Evolutionary conservation across 768 basidiomycete species (phyloP).

Genomic region (Clavaria fumosa): DNA sequence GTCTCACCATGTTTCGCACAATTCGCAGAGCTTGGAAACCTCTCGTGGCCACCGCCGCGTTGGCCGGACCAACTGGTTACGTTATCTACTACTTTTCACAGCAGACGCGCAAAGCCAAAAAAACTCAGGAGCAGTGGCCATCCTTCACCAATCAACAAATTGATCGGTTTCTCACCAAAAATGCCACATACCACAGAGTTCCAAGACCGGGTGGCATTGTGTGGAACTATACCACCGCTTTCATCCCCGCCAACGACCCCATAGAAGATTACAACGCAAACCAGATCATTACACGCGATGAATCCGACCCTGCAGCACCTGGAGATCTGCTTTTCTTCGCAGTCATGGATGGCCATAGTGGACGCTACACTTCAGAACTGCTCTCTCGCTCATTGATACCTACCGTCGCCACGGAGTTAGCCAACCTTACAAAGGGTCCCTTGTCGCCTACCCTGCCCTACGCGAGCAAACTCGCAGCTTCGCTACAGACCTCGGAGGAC

Average conservation of each 20-base stretch:
- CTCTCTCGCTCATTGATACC: slow-evolving; percentile 76
- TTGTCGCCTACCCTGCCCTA: no score
- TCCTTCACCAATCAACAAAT: no score
- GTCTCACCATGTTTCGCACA: no score
- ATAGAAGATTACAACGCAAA: slow-evolving; percentile 80
- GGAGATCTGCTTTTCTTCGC: slow-evolving; percentile 76
- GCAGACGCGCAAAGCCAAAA: no score
- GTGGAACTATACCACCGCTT: slow-evolving; percentile 71
- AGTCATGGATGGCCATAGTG: slow-evolving; percentile 86
- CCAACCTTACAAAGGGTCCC: slow-evolving; percentile 30
- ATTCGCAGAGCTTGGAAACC: no score
- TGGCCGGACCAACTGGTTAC: no score
- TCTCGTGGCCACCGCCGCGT: no score
- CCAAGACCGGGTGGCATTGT: slow-evolving; percentile 40
- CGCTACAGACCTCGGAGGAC: slow-evolving; percentile 1
- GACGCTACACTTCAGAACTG: slow-evolving; percentile 68
- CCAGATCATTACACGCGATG: slow-evolving; percentile 50
- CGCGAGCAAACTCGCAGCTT: no score
- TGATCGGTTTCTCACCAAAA: no score
- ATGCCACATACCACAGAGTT: no score
- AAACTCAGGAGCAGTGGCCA: no score
- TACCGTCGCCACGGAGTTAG: slow-evolving; percentile 65
- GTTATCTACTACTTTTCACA: no score
- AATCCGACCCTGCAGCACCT: slow-evolving; percentile 37
- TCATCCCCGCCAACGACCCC: slow-evolving; percentile 73